A percentile compares a stretch with the other conserved stretches of the same genome.
Conservation (phyloP, 768 basidiomycete genomes). For the Rhodocollybia butyracea region DNA sequence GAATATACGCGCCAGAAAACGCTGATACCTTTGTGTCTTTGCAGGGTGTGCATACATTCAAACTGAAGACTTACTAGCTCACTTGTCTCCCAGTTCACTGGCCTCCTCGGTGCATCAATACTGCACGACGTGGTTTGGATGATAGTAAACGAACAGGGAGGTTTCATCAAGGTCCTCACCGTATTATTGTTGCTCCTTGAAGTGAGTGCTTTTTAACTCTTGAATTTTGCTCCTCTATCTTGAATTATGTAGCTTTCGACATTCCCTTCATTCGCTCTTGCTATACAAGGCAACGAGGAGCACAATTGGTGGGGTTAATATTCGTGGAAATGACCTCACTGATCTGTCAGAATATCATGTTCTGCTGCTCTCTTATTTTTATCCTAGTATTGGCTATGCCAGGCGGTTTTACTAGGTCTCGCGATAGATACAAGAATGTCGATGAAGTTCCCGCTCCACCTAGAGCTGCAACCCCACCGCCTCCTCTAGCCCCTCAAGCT, state of each 20-base stretch:
- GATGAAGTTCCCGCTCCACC: slow-evolving; percentile 28
- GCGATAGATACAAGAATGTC: slow-evolving; percentile 62
- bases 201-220: slow-evolving; percentile 26
- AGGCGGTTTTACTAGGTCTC: slow-evolving; percentile 59
- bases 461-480: slow-evolving; percentile 19
- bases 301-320: slow-evolving; percentile 46
- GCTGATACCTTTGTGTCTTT: slow-evolving; percentile 61
- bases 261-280: slow-evolving; percentile 44
- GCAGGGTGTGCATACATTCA: slow-evolving; percentile 45
- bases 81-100: slow-evolving; percentile 52
- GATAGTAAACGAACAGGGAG: slow-evolving; percentile 49
- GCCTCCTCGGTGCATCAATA: slow-evolving; percentile 55
- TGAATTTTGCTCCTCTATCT: not conserved
- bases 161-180: slow-evolving; percentile 53
- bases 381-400: slow-evolving; percentile 77
- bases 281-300: slow-evolving; percentile 56
- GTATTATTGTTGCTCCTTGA: slow-evolving; percentile 57
- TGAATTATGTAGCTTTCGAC: slow-evolving; percentile 50
- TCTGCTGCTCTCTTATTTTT: not conserved
- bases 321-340: slow-evolving; percentile 48
- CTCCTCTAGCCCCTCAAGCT: slow-evolving; percentile 17
- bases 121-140: slow-evolving; percentile 75
- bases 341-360: slow-evolving; percentile 31
- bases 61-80: not conserved
- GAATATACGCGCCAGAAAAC: slow-evolving; percentile 68